Evolutionary conservation across 202 grass and related monocot genomes (phyloP).

Genomic region (Schoenoplectus triqueter): DNA sequence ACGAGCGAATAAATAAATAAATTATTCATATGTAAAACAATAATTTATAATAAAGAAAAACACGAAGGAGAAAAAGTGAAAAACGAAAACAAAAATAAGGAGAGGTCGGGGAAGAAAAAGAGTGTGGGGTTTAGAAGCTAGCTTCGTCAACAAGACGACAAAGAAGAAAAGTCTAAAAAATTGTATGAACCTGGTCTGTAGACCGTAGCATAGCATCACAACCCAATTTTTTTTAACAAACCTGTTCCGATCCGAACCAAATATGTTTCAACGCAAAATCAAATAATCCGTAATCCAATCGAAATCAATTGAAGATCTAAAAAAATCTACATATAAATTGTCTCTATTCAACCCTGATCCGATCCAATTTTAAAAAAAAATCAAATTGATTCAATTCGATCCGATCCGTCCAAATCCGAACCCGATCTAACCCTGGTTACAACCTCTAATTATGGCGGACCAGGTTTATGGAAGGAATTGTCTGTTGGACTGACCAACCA

Average conservation of each 20-base stretch:
- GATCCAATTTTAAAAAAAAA: too few species aligned
- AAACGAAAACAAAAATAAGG: conserved; percentile 18
- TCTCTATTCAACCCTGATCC: too few species aligned
- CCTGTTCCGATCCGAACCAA: too few species aligned
- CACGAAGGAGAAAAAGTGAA: not conserved
- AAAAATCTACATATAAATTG: too few species aligned
- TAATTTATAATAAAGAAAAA: conserved; percentile 8
- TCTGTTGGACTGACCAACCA: conserved; percentile 1
- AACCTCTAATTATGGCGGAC: not conserved
- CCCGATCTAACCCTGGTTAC: too few species aligned
- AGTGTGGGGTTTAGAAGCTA: conserved; percentile 41
- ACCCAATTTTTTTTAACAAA: too few species aligned
- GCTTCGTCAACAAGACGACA: conserved; percentile 39
- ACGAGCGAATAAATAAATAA: not conserved
- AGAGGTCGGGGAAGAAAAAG: conserved; percentile 38
- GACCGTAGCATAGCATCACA: not conserved
- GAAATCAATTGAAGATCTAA: too few species aligned
- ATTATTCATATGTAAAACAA: conserved; percentile 16
- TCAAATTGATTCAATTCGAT: too few species aligned
- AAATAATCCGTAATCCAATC: too few species aligned
- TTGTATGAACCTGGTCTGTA: not conserved
- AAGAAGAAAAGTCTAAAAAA: not conserved
- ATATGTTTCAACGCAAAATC: too few species aligned
- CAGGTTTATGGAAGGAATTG: not conserved
- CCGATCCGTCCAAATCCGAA: too few species aligned